Conservation (phyloP, 768 basidiomycete genomes). For the Boletus rufocinnamomeus region DNA sequence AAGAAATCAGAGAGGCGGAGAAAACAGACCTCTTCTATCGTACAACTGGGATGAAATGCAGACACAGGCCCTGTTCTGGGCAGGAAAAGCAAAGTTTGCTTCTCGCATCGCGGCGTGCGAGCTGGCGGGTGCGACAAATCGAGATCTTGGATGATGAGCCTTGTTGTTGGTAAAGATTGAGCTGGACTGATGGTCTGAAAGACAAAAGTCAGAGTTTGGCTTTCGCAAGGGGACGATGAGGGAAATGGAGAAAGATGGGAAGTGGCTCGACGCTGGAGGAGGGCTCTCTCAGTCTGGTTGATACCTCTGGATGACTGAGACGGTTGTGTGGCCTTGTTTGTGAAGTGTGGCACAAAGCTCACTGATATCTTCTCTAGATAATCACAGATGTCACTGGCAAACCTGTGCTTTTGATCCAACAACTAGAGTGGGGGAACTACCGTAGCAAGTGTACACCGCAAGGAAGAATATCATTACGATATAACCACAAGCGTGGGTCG, state of each 20-base stretch:
- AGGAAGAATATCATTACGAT: conserved; percentile 1
- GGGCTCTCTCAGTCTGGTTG: conserved; percentile 29
- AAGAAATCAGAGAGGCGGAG: not conserved
- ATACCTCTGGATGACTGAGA: conserved; percentile 35
- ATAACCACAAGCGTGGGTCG: not conserved
- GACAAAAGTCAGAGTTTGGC: not conserved
- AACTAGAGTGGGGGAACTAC: not conserved
- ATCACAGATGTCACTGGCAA: not conserved
- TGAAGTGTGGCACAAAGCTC: conserved; percentile 26
- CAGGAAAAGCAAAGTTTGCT: conserved; percentile 92
- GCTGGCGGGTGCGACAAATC: conserved; percentile 19
- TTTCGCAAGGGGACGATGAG: conserved; percentile 7
- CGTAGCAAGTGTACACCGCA: not conserved
- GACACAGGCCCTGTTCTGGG: conserved; percentile 92
- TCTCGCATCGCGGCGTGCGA: conserved; percentile 70
- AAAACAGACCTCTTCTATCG: conserved; percentile 80
- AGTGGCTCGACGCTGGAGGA: conserved; percentile 21
- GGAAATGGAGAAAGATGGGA: conserved; percentile 10
- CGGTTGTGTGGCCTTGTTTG: conserved; percentile 33
- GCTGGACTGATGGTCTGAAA: conserved; percentile 2
- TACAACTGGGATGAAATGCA: conserved; percentile 94
- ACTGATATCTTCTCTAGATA: not conserved
- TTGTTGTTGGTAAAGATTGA: not conserved
- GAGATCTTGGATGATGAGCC: conserved; percentile 17
- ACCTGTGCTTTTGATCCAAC: conserved; percentile 10